Evolutionary conservation across 768 basidiomycete genomes (phyloP), one percentile per base, ranked within the genome.

Genomic region (Hemileccinum impolitum): DNA sequence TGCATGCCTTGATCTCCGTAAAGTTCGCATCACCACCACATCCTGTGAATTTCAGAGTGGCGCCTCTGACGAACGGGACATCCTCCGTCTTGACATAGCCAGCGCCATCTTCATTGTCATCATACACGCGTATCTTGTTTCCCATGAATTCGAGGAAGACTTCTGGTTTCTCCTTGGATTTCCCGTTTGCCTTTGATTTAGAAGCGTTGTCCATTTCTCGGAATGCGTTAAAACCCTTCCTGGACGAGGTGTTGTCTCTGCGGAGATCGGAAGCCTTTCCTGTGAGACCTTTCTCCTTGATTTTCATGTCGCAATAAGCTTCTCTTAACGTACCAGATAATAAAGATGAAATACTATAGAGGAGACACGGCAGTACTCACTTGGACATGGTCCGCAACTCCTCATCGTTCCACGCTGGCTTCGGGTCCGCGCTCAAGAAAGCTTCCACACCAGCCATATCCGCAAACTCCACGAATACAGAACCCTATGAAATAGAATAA

Each of bases 291-390:
- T 96, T 94, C 70, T 95, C 90, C 66, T 90, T 86, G 68, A 94
- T 88, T 72, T 96, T 97, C 93, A 94, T 94, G 56, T 91, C 83
- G 59, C 92, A 92, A 66, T 96, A 96, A 8, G 75, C 88, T 55
- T 84, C 84, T 62, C 90, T 92, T 26, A 3, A 11, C n/a, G 19
- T 7, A 30, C 3, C 39, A 14, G 50, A 42, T 17, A 4, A 15
- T 51, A 25, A 50, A 31, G 30, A 26, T 10, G 17, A 9, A 15
- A 41, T 10, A n/a, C 4, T 14, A 45, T 15, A 4, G 23, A 28
- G n/a, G 11, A 4, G 26, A 19, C 9, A 45, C 35, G 21, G 5
- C 10, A 5, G 34, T 5, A 68, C 81, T 48, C 58, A 91, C 87
- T 98, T 98, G 56, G 87, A 78, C 94, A 95, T 95, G 66, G 79